These are phyloP conservation scores for Mucuna pruriens DNA, from an alignment of 306 rosid species.

Conservation along the genomic window DNA sequence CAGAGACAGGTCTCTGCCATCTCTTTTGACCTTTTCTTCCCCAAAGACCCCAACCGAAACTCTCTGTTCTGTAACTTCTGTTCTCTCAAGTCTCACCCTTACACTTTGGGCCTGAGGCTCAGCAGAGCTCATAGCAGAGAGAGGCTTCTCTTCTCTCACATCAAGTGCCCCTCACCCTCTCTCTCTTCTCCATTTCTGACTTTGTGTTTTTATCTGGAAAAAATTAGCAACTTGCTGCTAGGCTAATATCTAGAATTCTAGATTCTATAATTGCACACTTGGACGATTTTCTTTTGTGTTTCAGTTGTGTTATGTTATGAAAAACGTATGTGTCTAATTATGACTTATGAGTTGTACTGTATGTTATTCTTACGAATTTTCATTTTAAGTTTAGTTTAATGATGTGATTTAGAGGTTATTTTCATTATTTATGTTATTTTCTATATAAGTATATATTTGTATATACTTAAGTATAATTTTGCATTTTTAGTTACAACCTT, in stretches of 20 bases:
- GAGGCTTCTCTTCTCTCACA: background rate
- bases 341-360: background rate
- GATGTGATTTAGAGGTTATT: background rate
- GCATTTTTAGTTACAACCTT: background rate
- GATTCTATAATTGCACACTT: background rate
- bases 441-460: background rate
- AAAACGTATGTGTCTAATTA: background rate
- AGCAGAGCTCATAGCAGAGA: background rate
- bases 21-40: background rate
- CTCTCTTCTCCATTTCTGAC: background rate
- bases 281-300: background rate
- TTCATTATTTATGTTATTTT: background rate
- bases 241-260: background rate
- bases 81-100: background rate
- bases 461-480: too few relatives aligned
- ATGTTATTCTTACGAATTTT: background rate
- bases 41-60: background rate
- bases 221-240: background rate
- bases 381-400: background rate
- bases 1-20: background rate
- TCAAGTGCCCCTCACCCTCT: background rate
- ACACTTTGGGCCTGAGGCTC: background rate
- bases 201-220: background rate
- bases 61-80: background rate
- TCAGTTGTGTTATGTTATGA: background rate